Conservation (phyloP, 2,329 filamentous ascomycete species). For the Alternaria sp. region DNA sequence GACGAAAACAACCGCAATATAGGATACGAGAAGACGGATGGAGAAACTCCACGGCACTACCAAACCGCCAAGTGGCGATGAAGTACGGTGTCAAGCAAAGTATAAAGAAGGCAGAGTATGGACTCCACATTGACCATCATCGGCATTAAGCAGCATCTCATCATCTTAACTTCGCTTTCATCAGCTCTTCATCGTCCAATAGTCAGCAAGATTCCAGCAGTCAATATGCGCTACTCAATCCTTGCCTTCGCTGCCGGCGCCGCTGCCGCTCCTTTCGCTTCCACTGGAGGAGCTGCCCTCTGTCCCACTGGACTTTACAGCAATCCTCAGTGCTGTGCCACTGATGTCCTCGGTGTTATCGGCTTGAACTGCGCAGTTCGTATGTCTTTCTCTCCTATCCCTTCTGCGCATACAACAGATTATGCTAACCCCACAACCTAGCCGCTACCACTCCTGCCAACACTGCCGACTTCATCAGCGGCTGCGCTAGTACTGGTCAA, state of each 20-base stretch:
- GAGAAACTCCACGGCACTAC: not conserved
- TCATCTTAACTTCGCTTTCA: conserved; percentile 6
- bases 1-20: conserved; percentile 9
- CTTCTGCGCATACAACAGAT: not conserved
- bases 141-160: conserved; percentile 6
- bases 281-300: not conserved
- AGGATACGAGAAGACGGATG: conserved; percentile 3
- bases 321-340: conserved; percentile 23
- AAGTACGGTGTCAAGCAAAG: not conserved
- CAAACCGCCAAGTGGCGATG: not conserved
- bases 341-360: conserved; percentile 14
- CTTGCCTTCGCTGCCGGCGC: conserved; percentile 12
- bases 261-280: conserved; percentile 11
- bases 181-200: not conserved
- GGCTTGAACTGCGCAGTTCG: conserved; percentile 17
- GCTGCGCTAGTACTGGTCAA: conserved; percentile 13
- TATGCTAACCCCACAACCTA: not conserved
- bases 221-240: conserved; percentile 20
- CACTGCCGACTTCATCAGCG: conserved; percentile 9
- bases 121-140: conserved; percentile 1
- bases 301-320: conserved; percentile 15
- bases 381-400: conserved; percentile 7
- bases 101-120: conserved; percentile 12
- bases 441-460: conserved; percentile 12
- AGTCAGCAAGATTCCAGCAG: not conserved